Conservation (phyloP, 768 basidiomycete genomes). For the Tricholoma terreum region DNA sequence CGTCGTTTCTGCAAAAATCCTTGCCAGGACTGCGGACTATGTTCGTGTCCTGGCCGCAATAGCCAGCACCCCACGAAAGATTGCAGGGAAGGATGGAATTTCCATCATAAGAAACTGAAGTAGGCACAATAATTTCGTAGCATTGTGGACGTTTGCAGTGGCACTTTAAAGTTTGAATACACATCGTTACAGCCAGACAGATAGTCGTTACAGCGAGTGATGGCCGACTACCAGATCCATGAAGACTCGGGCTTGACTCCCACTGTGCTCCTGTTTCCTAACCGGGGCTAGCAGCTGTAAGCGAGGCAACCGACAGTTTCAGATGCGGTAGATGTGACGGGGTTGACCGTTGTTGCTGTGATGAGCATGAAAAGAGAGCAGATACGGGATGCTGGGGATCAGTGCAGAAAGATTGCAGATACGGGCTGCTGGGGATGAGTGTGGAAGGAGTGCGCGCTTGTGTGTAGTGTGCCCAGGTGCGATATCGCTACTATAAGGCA, state of each 20-base stretch:
- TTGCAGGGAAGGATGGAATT: background rate
- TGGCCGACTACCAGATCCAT: no score
- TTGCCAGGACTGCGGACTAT: background rate
- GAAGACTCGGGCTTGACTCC: no score
- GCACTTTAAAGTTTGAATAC: background rate
- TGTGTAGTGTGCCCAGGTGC: background rate
- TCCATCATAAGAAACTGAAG: background rate
- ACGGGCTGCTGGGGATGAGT: background rate
- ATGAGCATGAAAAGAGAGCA: background rate
- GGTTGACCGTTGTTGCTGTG: background rate
- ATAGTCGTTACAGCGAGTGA: no score
- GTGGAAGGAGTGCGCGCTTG: background rate
- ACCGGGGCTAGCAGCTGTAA: no score
- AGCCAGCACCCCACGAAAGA: background rate
- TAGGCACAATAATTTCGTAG: background rate
- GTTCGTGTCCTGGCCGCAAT: background rate
- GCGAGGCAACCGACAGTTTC: no score
- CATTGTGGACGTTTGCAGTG: background rate
- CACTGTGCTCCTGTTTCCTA: no score
- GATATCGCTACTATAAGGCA: background rate
- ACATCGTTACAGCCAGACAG: background rate
- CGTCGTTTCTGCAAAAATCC: background rate
- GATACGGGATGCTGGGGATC: no score
- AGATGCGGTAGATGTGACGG: no score
- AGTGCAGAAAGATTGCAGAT: no score